Percentiles rank a stretch among this genome's conserved stretches.
Evolutionary conservation across 169 alveolate species (phyloP).

Genomic region (Plasmodium gallinaceum): DNA sequence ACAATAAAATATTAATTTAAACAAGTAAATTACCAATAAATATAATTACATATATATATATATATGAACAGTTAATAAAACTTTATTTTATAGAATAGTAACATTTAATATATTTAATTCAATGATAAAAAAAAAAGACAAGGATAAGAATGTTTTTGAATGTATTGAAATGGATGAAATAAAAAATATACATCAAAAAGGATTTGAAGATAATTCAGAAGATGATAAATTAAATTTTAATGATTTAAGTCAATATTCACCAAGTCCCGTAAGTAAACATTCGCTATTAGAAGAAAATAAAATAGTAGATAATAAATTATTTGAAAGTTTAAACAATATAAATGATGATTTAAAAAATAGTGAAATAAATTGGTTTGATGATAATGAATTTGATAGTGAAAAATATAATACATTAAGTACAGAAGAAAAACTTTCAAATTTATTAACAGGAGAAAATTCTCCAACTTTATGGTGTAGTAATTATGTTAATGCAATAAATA

Average conservation of each 20-base stretch:
- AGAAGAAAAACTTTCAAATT: not conserved
- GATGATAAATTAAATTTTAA: slow-evolving; percentile 18
- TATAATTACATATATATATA: not conserved
- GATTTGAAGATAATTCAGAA: slow-evolving; percentile 18
- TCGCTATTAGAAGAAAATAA: slow-evolving; percentile 8
- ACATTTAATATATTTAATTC: not conserved
- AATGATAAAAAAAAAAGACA: slow-evolving; percentile 15
- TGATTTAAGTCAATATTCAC: slow-evolving; percentile 34
- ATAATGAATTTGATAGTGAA: slow-evolving; percentile 14
- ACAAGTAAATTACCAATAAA: too few species aligned
- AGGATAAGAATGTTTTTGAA: slow-evolving; percentile 28
- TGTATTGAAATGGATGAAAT: slow-evolving; percentile 62
- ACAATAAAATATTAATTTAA: too few species aligned
- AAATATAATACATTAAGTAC: not conserved
- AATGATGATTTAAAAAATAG: not conserved
- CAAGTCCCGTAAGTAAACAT: slow-evolving; percentile 18
- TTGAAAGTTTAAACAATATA: slow-evolving; percentile 19
- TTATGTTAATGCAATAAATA: too few species aligned
- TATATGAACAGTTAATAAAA: not conserved
- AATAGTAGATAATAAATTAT: slow-evolving; percentile 8
- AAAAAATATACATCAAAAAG: slow-evolving; percentile 11
- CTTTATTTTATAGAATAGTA: too few species aligned
- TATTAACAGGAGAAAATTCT: not conserved
- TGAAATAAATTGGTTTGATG: slow-evolving; percentile 44
- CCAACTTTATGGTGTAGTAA: too few species aligned